Evolutionary conservation across 345 rosid species (phyloP).

Genomic region (Durio zibethinus): DNA sequence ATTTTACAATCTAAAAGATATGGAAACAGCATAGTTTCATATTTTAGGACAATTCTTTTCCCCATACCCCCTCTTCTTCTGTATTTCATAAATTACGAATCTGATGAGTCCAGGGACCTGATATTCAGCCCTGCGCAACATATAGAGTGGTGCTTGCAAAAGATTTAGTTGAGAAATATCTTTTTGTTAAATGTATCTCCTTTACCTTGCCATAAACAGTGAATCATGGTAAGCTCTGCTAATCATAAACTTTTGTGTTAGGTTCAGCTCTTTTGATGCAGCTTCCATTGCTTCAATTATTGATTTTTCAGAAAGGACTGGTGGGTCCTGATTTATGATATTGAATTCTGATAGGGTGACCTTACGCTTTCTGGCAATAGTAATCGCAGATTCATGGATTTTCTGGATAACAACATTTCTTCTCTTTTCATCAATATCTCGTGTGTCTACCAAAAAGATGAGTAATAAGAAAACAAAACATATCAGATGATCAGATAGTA

Average conservation of each 20-base stretch:
- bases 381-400: conserved; percentile 59
- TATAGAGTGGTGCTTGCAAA: not conserved
- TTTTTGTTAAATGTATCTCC: not conserved
- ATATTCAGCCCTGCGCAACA: not conserved
- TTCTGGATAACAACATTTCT: conserved; percentile 79
- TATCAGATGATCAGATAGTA: not conserved
- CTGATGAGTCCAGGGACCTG: not conserved
- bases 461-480: not conserved
- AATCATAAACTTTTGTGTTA: conserved; percentile 74
- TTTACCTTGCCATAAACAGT: conserved; percentile 92
- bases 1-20: not conserved
- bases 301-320: conserved; percentile 66
- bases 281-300: conserved; percentile 63
- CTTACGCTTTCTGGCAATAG: conserved; percentile 60
- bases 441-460: conserved; percentile 47
- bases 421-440: conserved; percentile 80
- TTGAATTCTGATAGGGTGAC: conserved; percentile 71
- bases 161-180: not conserved
- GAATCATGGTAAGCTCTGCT: conserved; percentile 99
- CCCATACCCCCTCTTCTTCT: not conserved
- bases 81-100: not conserved
- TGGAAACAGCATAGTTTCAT: not conserved
- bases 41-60: not conserved
- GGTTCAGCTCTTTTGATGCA: conserved; percentile 64
- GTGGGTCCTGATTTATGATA: conserved; percentile 93